A percentile compares a stretch with the other conserved stretches of the same genome.
Evolutionary conservation across 371 early-diverging fungal genomes (phyloP).

Genomic region (Neoconidiobolus thromboides): DNA sequence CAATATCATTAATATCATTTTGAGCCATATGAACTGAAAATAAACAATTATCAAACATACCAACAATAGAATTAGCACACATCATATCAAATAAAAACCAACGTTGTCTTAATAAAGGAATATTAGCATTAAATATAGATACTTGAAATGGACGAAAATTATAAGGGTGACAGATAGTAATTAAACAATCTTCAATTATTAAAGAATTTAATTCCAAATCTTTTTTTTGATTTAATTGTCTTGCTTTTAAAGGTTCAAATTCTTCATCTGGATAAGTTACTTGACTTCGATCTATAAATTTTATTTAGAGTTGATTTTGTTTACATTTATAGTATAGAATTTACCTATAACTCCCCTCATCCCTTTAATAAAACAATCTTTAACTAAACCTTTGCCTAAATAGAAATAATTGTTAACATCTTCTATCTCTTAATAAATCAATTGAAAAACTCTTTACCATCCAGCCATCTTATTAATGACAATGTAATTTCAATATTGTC

Average conservation of each 20-base stretch:
- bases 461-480: constrained; percentile 76
- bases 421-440: background rate
- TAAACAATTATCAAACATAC: constrained; percentile 82
- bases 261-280: constrained; percentile 57
- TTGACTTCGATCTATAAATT: constrained; percentile 46
- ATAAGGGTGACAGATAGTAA: constrained; percentile 57
- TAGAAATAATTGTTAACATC: background rate
- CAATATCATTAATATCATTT: background rate
- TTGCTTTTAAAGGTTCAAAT: constrained; percentile 35
- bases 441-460: constrained; percentile 22
- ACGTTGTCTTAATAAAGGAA: constrained; percentile 67
- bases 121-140: constrained; percentile 66
- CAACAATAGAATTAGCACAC: constrained; percentile 75
- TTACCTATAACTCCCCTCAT: constrained; percentile 63
- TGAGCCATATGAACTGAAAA: constrained; percentile 83
- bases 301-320: background rate
- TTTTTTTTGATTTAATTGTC: constrained; percentile 46
- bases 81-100: constrained; percentile 86
- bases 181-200: constrained; percentile 46
- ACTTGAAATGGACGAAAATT: constrained; percentile 74
- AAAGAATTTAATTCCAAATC: constrained; percentile 67
- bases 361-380: constrained; percentile 63
- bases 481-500: constrained; percentile 71
- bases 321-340: background rate
- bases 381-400: constrained; percentile 53